Evolutionary conservation across 1,139 yeast species (phyloP).

Genomic region (Taphrina populina): DNA sequence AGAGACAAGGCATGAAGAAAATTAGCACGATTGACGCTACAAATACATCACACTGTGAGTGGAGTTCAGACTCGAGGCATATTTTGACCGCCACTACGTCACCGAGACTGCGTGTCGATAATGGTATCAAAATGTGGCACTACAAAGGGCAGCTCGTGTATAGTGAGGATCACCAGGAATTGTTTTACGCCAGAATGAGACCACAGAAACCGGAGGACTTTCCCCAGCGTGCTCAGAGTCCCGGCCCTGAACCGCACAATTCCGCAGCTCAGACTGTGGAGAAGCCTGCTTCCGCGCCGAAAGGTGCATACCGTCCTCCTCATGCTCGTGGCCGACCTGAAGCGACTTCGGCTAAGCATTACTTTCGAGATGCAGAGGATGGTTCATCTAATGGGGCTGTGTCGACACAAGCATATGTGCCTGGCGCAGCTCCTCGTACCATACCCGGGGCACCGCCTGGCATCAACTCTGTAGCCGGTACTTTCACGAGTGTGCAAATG

Average conservation of each 20-base stretch:
- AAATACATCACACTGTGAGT: conserved; percentile 90
- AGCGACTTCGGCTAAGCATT: conserved; percentile 16
- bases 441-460: conserved; percentile 37
- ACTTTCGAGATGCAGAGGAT: conserved; percentile 26
- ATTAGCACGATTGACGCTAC: conserved; percentile 84
- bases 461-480: conserved; percentile 37
- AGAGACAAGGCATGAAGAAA: conserved; percentile 80
- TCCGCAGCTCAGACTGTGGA: conserved; percentile 53
- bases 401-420: conserved; percentile 41
- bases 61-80: conserved; percentile 98
- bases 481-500: conserved; percentile 46
- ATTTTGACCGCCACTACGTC: conserved; percentile 95
- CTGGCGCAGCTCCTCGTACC: conserved; percentile 46
- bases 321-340: conserved; percentile 64
- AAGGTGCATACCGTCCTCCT: conserved; percentile 92
- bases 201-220: conserved; percentile 62
- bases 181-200: conserved; percentile 70
- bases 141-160: conserved; percentile 78
- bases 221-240: conserved; percentile 58
- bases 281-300: conserved; percentile 52
- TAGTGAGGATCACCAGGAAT: conserved; percentile 75
- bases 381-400: conserved; percentile 31
- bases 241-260: conserved; percentile 66
- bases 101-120: conserved; percentile 95
- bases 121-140: conserved; percentile 92